Base-by-base conservation (phyloP, 2,329 filamentous ascomycete genomes). In the Blumeria graminis region DNA sequence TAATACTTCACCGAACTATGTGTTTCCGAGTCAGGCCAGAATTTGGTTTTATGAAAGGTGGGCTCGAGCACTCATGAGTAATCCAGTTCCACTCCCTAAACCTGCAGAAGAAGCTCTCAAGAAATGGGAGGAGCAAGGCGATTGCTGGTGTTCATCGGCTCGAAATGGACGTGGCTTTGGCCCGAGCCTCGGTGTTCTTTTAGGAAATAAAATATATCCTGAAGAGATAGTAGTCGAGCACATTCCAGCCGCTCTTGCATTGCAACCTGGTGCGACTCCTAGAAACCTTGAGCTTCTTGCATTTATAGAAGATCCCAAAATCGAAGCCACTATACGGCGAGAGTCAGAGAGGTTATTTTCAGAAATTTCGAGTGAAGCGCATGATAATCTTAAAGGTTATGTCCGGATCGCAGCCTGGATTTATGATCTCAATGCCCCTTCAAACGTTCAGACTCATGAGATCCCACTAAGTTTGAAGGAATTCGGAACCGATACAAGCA, bases 91-190 rank as follows among this genome's bases (percentile, higher is more conserved):
- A 43, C 10, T 56, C 18, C 59, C 65, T 3, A 63, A 67, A 18
- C 69, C 73, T 0, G 73, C 75, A 0, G 63, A 70, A n/a, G 67
- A 72, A 0, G 86, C 84, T 0, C 72, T 94, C 1, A 65, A 69
- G 1, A 69, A 72, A 3, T 94, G 89, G 87, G 72, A 80, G 9
- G 85, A 94, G 53, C 76, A 82, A 36, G 86, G 84, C 18, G 85
- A 96, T 59, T 93, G 87, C 68, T 96, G 87, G 84, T 96, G 90
- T 67, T 80, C 82, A 4, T 74, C 71, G 3, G 69, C 70, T 0
- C 60, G 64, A 10, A 69, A 73, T 53, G 69, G 61, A 13, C 9
- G n/a, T 35, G 63, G 62, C 1, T 73, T 75, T 53, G 77, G 79
- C 39, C 78, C 80, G 1, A 76, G 79, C 56, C 70, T 96, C 14